Evolutionary conservation across 495 filamentous ascomycete genomes (phyloP).

Genomic region (Articulospora tetracladia): DNA sequence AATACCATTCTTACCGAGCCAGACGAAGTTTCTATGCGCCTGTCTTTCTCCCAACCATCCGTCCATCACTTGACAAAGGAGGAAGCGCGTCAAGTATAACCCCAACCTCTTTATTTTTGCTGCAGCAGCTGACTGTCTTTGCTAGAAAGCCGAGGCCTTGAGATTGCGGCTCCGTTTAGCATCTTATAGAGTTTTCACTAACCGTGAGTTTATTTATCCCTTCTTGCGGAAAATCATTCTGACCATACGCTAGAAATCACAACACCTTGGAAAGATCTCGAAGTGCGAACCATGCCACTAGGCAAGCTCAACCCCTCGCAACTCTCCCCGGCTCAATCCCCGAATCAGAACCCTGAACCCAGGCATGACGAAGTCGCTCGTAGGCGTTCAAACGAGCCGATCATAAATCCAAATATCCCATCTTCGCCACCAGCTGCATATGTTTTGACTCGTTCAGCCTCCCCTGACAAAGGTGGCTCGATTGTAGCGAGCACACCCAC

Average conservation of each 20-base stretch:
- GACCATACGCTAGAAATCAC: conserved; percentile 14
- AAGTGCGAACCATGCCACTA: background rate
- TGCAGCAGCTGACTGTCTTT: background rate
- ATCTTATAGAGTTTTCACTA: conserved; percentile 49
- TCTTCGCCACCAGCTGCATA: background rate
- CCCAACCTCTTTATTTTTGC: background rate
- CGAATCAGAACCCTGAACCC: background rate
- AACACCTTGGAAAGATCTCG: background rate
- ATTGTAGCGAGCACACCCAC: background rate
- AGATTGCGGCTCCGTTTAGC: conserved; percentile 47
- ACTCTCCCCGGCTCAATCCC: background rate
- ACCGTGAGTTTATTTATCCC: conserved; percentile 42
- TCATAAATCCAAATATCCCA: background rate
- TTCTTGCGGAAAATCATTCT: conserved; percentile 20
- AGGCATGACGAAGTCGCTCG: background rate
- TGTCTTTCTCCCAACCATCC: conserved; percentile 1
- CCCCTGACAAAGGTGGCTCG: background rate
- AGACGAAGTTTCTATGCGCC: conserved; percentile 6
- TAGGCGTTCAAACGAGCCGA: background rate
- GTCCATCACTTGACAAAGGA: background rate
- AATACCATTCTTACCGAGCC: conserved; percentile 21
- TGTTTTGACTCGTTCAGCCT: background rate
- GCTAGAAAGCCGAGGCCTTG: conserved; percentile 44
- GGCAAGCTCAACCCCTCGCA: background rate
- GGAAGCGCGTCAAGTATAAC: conserved; percentile 7